Conservation (phyloP, 2,329 filamentous ascomycete species). For the Diaporthe ampelina region DNA sequence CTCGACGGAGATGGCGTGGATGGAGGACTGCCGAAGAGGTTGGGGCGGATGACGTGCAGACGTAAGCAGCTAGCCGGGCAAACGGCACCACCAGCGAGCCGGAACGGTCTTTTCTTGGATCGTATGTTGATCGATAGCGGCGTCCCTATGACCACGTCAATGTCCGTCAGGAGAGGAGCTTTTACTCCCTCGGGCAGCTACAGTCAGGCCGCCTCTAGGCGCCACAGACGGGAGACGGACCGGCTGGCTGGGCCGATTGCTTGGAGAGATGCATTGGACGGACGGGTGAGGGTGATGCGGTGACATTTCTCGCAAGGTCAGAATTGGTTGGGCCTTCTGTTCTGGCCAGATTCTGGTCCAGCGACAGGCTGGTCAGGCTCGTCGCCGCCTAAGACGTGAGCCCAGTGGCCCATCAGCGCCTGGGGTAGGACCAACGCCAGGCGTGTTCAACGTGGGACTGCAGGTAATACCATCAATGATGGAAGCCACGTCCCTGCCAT, state of each 20-base stretch:
- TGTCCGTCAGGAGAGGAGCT: neutral
- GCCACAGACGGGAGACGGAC: neutral
- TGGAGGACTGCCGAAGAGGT: neutral
- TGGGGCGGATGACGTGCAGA: neutral
- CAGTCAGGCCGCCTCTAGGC: constrained; percentile 1
- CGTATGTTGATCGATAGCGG: neutral
- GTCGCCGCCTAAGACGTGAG: neutral
- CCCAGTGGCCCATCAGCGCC: neutral
- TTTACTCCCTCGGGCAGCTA: constrained; percentile 2
- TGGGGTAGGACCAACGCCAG: constrained; percentile 2
- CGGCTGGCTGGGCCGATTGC: constrained; percentile 6
- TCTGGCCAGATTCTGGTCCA: neutral
- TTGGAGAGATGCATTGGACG: constrained; percentile 33
- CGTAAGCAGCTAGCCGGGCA: neutral
- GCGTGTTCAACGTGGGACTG: constrained; percentile 36
- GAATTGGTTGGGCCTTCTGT: neutral
- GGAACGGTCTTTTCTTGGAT: constrained; percentile 6
- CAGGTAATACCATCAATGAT: constrained; percentile 23
- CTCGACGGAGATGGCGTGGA: neutral
- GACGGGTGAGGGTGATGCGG: neutral
- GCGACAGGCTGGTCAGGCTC: neutral
- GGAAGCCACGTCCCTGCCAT: neutral
- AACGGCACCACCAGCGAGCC: neutral
- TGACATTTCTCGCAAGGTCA: neutral
- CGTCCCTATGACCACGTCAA: neutral